These are phyloP conservation scores for Polychaeton citri DNA, from an alignment of 2,329 filamentous ascomycete genomes.

Conservation along the genomic window DNA sequence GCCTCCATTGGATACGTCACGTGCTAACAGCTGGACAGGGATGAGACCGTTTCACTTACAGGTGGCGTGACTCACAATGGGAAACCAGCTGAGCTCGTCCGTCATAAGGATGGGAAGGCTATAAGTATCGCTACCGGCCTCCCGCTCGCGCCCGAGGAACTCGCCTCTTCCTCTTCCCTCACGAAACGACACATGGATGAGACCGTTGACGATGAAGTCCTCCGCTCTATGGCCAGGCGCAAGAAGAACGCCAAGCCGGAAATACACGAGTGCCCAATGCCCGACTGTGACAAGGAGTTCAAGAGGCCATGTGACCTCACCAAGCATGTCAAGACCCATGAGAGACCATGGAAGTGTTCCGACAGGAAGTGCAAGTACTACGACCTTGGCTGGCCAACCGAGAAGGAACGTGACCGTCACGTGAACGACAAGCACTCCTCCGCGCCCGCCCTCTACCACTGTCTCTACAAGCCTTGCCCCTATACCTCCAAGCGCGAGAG, in stretches of 20 bases:
- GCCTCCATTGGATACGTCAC: constrained; percentile 1
- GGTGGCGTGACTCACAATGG: constrained; percentile 74
- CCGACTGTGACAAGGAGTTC: constrained; percentile 71
- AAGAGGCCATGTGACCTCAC: constrained; percentile 94
- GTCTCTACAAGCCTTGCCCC: constrained; percentile 67
- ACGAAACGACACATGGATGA: constrained; percentile 44
- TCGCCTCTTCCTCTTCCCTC: constrained; percentile 39
- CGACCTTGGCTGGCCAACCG: constrained; percentile 83
- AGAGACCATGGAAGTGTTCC: constrained; percentile 88
- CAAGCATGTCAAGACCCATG: constrained; percentile 97
- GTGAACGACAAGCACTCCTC: constrained; percentile 89
- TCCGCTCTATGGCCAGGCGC: constrained; percentile 86
- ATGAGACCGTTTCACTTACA: constrained; percentile 64
- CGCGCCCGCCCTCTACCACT: constrained; percentile 69
- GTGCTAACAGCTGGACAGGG: constrained; percentile 27
- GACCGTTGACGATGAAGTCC: constrained; percentile 68
- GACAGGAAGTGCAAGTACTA: constrained; percentile 77
- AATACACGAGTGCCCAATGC: constrained; percentile 44
- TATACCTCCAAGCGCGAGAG: constrained; percentile 94
- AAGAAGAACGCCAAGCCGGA: constrained; percentile 65
- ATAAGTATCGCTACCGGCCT: constrained; percentile 51
- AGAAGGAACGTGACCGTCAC: constrained; percentile 94
- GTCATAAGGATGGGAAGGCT: constrained; percentile 64
- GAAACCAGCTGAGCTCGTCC: constrained; percentile 69
- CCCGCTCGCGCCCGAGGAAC: constrained; percentile 39